These are phyloP conservation scores for Microcos paniculata DNA, from an alignment of 345 rosid genomes.

Conservation along the genomic window DNA sequence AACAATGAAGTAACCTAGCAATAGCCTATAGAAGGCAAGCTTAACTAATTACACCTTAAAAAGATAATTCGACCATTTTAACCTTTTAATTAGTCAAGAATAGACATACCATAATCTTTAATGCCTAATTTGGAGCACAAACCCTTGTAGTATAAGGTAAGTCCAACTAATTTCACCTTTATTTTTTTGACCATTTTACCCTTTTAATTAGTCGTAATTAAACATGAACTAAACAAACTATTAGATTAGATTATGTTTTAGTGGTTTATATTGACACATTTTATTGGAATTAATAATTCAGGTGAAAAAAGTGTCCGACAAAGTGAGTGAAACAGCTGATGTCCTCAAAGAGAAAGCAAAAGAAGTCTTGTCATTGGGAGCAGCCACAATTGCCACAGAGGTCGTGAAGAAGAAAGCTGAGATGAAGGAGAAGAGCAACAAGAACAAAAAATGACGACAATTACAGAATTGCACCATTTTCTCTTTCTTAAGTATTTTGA, in stretches of 20 bases:
- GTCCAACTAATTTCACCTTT: too few species aligned
- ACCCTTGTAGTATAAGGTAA: too few species aligned
- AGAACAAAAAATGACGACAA: background rate
- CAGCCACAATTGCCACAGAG: constrained; percentile 25
- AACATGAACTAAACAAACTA: background rate
- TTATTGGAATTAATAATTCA: background rate
- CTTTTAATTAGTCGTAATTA: too few species aligned
- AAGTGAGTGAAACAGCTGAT: constrained; percentile 23
- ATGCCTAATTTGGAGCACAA: too few species aligned
- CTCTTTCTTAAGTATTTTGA: too few species aligned
- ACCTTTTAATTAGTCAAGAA: background rate
- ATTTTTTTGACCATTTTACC: too few species aligned
- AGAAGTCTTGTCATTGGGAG: constrained; percentile 17
- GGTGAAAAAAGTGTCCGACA: constrained; percentile 17
- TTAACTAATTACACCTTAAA: background rate
- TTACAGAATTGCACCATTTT: background rate
- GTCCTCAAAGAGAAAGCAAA: constrained; percentile 24
- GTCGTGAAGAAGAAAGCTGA: constrained; percentile 26
- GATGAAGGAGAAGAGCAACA: constrained; percentile 22
- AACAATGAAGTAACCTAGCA: too few species aligned
- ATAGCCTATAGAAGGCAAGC: too few species aligned
- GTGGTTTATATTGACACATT: background rate
- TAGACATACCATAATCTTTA: too few species aligned
- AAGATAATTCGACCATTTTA: too few species aligned
- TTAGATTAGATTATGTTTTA: background rate